Conservation (phyloP, 768 basidiomycete species). For the Neoboletus subvelutipes region DNA sequence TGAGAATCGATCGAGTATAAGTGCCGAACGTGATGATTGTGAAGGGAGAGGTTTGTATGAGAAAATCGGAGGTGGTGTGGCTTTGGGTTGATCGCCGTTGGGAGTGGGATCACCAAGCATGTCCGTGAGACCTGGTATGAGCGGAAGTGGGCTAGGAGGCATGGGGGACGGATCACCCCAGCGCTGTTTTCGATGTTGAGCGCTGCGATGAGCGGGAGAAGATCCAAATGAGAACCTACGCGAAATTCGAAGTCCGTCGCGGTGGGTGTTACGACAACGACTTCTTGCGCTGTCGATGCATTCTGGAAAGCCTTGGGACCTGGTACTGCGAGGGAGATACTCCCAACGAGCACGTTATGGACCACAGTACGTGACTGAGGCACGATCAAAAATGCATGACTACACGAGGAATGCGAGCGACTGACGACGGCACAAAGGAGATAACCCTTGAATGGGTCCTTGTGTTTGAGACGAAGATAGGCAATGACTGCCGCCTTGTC, state of each 20-base stretch:
- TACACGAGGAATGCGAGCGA: slow-evolving; percentile 10
- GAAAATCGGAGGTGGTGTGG: slow-evolving; percentile 31
- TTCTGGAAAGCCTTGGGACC: slow-evolving; percentile 76
- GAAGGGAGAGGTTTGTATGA: slow-evolving; percentile 63
- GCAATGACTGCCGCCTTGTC: slow-evolving; percentile 81
- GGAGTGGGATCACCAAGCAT: slow-evolving; percentile 7
- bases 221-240: slow-evolving; percentile 35
- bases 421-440: slow-evolving; percentile 72
- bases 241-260: slow-evolving; percentile 53
- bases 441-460: slow-evolving; percentile 74
- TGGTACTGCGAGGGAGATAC: slow-evolving; percentile 74
- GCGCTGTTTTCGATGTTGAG: slow-evolving; percentile 40
- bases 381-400: slow-evolving; percentile 5
- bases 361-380: slow-evolving; percentile 61
- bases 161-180: slow-evolving; percentile 71
- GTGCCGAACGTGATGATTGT: slow-evolving; percentile 73
- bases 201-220: slow-evolving; percentile 2
- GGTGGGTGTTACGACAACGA: slow-evolving; percentile 66
- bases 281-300: slow-evolving; percentile 80
- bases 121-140: slow-evolving; percentile 22
- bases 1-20: slow-evolving; percentile 79
- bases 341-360: slow-evolving; percentile 72
- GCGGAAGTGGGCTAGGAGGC: slow-evolving; percentile 47
- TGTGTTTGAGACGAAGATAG: slow-evolving; percentile 78
- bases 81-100: slow-evolving; percentile 5